phyloP scores from a whole-genome alignment of 805 yeast species.

The Vanderwaltozyma verrucispora region DNA sequence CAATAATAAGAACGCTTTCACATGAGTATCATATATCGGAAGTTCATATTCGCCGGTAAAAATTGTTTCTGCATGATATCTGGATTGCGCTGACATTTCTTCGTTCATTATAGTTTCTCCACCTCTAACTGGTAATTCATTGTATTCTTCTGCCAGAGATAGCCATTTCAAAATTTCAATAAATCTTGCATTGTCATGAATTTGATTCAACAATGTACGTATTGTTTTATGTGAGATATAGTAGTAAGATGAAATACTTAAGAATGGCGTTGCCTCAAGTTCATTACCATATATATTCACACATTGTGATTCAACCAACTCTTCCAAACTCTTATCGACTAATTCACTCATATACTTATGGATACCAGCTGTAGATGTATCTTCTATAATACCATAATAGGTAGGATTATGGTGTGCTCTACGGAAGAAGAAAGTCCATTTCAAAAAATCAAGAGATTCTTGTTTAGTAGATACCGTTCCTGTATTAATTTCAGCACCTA shows the following conservation, averaged over 20 bases:
- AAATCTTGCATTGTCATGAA: slow-evolving; percentile 32
- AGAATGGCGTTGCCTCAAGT: slow-evolving; percentile 62
- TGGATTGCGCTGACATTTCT: slow-evolving; percentile 68
- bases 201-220: slow-evolving; percentile 49
- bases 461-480: slow-evolving; percentile 89
- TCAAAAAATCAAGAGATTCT: slow-evolving; percentile 92
- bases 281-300: slow-evolving; percentile 39
- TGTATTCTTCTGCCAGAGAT: slow-evolving; percentile 62
- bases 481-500: slow-evolving; percentile 91
- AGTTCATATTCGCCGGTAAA: slow-evolving; percentile 45
- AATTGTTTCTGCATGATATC: slow-evolving; percentile 54
- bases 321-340: slow-evolving; percentile 58
- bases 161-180: slow-evolving; percentile 37
- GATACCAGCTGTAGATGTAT: slow-evolving; percentile 44
- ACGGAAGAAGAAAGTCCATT: slow-evolving; percentile 88
- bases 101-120: slow-evolving; percentile 82
- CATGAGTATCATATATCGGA: slow-evolving; percentile 75
- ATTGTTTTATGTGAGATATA: slow-evolving; percentile 87
- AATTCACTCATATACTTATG: slow-evolving; percentile 48
- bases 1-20: slow-evolving; percentile 66
- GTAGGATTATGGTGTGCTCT: slow-evolving; percentile 92
- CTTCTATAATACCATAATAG: slow-evolving; percentile 76
- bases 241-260: slow-evolving; percentile 81
- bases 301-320: slow-evolving; percentile 65
- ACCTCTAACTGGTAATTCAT: slow-evolving; percentile 82